Percentiles rank a stretch among this genome's conserved stretches.
phyloP scores from a whole-genome alignment of 2,329 filamentous ascomycete species.

The Verticillium zaregamsianum region DNA sequence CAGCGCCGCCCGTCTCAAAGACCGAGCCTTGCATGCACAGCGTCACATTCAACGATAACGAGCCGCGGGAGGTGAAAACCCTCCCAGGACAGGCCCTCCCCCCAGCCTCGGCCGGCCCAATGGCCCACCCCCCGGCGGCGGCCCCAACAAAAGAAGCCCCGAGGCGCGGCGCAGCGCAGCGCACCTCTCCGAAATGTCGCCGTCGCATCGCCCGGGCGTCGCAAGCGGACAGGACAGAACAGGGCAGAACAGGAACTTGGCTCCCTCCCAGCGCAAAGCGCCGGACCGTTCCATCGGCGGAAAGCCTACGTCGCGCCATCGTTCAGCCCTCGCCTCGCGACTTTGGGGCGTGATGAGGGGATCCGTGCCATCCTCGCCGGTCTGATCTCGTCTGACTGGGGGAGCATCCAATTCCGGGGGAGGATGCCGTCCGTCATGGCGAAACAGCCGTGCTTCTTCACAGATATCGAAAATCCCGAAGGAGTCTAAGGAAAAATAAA shows the following conservation, averaged over 20 bases:
- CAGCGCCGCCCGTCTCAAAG: background rate
- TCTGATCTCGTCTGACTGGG: background rate
- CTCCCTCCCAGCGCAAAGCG: background rate
- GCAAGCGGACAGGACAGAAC: background rate
- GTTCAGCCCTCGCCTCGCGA: background rate
- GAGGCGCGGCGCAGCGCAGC: no score
- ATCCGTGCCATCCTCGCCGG: background rate
- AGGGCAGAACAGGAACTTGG: no score
- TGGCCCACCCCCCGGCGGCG: background rate
- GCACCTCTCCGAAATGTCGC: background rate
- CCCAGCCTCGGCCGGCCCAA: background rate
- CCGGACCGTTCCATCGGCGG: background rate
- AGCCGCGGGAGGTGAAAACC: background rate
- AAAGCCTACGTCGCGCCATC: background rate
- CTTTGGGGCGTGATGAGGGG: background rate
- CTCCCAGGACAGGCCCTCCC: background rate
- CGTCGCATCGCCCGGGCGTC: background rate
- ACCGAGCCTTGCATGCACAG: background rate
- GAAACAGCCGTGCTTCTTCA: background rate
- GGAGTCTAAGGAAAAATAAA: no score
- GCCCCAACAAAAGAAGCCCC: background rate
- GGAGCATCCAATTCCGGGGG: background rate
- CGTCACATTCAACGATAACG: background rate
- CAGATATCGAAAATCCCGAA: background rate
- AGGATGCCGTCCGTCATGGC: background rate